These are phyloP conservation scores for Fusarium falciforme DNA, from an alignment of 2,329 filamentous ascomycete species.

Conservation along the genomic window DNA sequence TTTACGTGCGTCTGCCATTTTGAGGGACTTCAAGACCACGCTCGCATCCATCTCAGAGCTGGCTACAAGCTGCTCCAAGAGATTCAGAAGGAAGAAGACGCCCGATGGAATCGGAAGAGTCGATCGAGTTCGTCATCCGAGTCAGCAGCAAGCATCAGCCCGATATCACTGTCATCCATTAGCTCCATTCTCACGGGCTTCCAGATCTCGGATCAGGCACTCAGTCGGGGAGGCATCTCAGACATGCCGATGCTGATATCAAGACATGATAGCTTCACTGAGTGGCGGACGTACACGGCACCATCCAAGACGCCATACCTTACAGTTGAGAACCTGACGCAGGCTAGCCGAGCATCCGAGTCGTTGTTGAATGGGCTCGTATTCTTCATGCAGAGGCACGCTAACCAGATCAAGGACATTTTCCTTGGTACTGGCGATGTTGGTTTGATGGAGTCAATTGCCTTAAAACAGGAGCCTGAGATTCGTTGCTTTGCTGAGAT, in stretches of 20 bases:
- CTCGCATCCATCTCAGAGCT: not conserved
- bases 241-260: not conserved
- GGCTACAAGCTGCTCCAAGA: constrained; percentile 4
- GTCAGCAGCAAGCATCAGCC: not conserved
- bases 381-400: constrained; percentile 1
- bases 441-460: not conserved
- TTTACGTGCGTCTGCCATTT: constrained; percentile 1
- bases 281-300: not conserved
- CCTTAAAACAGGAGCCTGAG: not conserved
- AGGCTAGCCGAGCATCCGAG: not conserved
- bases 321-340: not conserved
- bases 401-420: not conserved
- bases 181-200: not conserved
- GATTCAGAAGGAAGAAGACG: not conserved
- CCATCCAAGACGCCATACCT: not conserved
- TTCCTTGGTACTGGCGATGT: not conserved
- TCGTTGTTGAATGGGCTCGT: not conserved
- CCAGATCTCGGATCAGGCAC: not conserved
- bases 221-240: not conserved
- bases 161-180: not conserved
- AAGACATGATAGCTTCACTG: not conserved
- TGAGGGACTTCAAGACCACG: not conserved
- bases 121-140: not conserved
- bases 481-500: constrained; percentile 15
- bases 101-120: not conserved